Conservation (phyloP, 177 flowering plant genomes). For the Vitis hybrid region DNA sequence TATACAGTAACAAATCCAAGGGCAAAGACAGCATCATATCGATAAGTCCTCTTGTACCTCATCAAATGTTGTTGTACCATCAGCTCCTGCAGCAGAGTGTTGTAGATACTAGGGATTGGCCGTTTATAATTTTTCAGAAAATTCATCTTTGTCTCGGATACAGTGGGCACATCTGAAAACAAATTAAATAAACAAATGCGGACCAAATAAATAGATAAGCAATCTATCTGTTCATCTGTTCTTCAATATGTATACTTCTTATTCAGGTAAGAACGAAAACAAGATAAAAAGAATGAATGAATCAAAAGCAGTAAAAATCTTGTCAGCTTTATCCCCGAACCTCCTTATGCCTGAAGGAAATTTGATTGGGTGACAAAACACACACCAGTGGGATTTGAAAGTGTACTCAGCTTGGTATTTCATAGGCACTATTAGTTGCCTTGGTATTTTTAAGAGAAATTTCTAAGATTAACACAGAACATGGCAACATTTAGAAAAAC, state of each 20-base stretch:
- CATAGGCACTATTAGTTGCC: too few species aligned
- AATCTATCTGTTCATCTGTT: neutral
- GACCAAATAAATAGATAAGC: neutral
- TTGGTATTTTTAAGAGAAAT: too few species aligned
- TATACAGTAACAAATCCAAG: constrained; percentile 96
- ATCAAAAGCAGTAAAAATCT: too few species aligned
- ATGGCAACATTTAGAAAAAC: too few species aligned
- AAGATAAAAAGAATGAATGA: too few species aligned
- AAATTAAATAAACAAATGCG: neutral
- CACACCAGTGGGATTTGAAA: too few species aligned
- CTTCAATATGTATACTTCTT: neutral
- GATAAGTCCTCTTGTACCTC: constrained; percentile 74
- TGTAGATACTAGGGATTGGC: constrained; percentile 93
- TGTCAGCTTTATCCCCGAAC: too few species aligned
- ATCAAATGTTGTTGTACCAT: constrained; percentile 92
- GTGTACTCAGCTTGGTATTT: too few species aligned
- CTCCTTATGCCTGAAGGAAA: too few species aligned
- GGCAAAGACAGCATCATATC: constrained; percentile 90
- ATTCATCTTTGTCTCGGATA: constrained; percentile 75
- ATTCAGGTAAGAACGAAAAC: too few species aligned
- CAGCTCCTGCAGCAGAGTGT: constrained; percentile 83
- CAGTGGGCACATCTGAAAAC: constrained; percentile 71
- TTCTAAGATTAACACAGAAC: too few species aligned
- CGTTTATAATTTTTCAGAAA: constrained; percentile 81
- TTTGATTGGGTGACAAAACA: too few species aligned